Conservation (phyloP, 2,329 filamentous ascomycete genomes). For the Pseudomassariella vexata region DNA sequence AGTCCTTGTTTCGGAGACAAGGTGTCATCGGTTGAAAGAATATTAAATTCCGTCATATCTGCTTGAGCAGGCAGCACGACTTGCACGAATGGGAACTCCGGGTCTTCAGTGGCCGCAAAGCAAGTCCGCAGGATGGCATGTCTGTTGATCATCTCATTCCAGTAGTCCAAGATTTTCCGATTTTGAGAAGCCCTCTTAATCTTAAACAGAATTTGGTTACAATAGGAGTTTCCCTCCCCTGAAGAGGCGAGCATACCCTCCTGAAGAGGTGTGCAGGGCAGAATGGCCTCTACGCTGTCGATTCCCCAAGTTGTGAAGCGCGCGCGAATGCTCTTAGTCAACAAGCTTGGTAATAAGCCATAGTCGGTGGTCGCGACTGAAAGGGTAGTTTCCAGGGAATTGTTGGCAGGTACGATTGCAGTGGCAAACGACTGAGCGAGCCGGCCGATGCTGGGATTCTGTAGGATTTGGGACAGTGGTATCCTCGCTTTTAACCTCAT, state of each 20-base stretch:
- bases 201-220: constrained; percentile 64
- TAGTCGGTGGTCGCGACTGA: too few species aligned
- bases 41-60: too few species aligned
- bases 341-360: too few species aligned
- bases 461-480: constrained; percentile 65
- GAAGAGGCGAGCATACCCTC: constrained; percentile 74
- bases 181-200: constrained; percentile 42
- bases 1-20: too few species aligned
- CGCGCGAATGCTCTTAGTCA: too few species aligned
- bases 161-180: constrained; percentile 48
- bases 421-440: constrained; percentile 37
- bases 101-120: constrained; percentile 61
- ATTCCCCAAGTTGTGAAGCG: constrained; percentile 24
- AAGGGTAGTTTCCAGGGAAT: too few species aligned
- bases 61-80: constrained; percentile 63
- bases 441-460: constrained; percentile 58
- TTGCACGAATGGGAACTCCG: constrained; percentile 63
- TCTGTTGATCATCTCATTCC: constrained; percentile 55
- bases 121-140: constrained; percentile 75
- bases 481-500: constrained; percentile 38
- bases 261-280: constrained; percentile 83
- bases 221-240: constrained; percentile 50
- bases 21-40: too few species aligned
- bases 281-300: constrained; percentile 45
- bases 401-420: neutral